These are phyloP conservation scores for Gynostemma pentaphyllum DNA, from an alignment of 306 rosid genomes.

Conservation along the genomic window DNA sequence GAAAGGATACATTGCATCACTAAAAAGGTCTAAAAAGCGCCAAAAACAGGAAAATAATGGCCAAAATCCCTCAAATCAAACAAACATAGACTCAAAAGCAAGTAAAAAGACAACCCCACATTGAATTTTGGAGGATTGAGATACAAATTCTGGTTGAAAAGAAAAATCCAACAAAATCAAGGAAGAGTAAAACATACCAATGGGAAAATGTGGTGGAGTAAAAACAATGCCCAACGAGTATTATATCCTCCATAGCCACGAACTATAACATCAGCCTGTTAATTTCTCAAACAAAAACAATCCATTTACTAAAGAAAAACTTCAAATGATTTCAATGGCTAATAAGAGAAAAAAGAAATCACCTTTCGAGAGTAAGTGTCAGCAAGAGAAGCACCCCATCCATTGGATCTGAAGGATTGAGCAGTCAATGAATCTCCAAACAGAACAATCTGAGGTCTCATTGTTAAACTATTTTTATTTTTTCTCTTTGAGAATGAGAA, in stretches of 20 bases:
- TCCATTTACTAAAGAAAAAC: not conserved
- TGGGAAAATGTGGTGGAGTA: slow-evolving; percentile 60
- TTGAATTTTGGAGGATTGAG: not conserved
- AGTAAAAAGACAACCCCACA: not conserved
- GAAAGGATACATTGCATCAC: not conserved
- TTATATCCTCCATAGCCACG: slow-evolving; percentile 91
- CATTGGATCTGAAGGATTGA: slow-evolving; percentile 42
- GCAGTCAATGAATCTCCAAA: slow-evolving; percentile 83
- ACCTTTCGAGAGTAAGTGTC: slow-evolving; percentile 73
- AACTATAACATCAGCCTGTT: slow-evolving; percentile 62
- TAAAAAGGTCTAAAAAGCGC: not conserved
- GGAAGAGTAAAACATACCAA: slow-evolving; percentile 24
- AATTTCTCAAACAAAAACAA: not conserved
- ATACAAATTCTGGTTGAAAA: not conserved
- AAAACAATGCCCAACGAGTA: slow-evolving; percentile 75
- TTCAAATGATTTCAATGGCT: not conserved
- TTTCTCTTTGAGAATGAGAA: not conserved
- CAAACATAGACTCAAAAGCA: not conserved
- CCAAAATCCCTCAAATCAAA: not conserved
- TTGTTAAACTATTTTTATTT: not conserved
- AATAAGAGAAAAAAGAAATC: not conserved
- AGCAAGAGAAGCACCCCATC: slow-evolving; percentile 86
- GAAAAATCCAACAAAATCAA: not conserved
- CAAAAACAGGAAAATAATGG: not conserved
- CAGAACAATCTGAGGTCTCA: slow-evolving; percentile 58